Base-by-base conservation (phyloP, 1,284 basidiomycete genomes). In the Rhodotorula sp. region DNA sequence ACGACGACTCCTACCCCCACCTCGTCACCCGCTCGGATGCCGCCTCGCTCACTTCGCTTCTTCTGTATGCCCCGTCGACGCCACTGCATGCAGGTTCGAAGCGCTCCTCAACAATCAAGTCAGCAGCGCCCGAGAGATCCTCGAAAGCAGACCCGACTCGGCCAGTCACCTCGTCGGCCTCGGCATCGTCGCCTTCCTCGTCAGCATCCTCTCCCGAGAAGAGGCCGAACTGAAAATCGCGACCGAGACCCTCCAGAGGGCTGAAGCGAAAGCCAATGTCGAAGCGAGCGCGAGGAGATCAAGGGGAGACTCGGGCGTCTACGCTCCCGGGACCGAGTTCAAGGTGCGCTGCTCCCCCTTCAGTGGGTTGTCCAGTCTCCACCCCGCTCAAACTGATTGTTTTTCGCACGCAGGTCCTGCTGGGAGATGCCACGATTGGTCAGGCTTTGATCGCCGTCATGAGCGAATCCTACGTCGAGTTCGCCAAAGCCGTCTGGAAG, bases 391-490 rank as follows among this genome's bases (percentile, higher is more conserved):
- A 14, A 34, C 45, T 8, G n/a, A 6, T 26, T 19, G 38, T 18
- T 16, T 21, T n/a, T 23, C 21, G 23, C 14, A 15, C 15, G 14
- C 64, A 73, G 70, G 67, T 77, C 21, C 57, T 78, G 19, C 47
- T 66, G 14, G 73, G 72, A n/a, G 77, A 78, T 59, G 69, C 72
- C 12, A 60, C 59, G 8, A 73, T 77, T 45, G 74, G 71, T 2
- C 70, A 74, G 38, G 73, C 77, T 2, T 71, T 78, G 19, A 58
- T 70, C 19, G 73, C 76, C 54, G 67, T 78, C n/a, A 69, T 77
- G 31, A 62, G 63, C 56, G 76, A 78, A 56, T 66, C 60, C 15
- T 77, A 77, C 56, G 50, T 68, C 15, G 59, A 66, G 50, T 75
- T 73, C 49, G 69, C 70, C 50, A 65, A 69, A 55, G 76, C 73